Conservation (phyloP, 2,329 filamentous ascomycete species). For the Claviceps sp. region DNA sequence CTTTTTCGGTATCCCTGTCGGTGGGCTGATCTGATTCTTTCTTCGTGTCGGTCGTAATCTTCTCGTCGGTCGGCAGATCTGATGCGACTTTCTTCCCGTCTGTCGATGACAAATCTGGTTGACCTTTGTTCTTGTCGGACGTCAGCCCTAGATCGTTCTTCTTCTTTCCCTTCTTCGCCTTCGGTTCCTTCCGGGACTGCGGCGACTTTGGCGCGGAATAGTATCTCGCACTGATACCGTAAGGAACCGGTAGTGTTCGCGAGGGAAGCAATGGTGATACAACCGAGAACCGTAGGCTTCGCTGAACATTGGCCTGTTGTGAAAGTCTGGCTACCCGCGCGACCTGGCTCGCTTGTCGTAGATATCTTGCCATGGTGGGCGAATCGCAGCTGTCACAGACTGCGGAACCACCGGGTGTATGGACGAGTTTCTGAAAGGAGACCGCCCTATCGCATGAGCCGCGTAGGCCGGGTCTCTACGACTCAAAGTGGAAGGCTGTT, state of each 20-base stretch:
- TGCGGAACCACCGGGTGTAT: constrained; percentile 22
- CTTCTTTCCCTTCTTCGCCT: constrained; percentile 14
- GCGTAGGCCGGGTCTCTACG: constrained; percentile 11
- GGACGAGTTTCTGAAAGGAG: constrained; percentile 9
- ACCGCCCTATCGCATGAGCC: constrained; percentile 21
- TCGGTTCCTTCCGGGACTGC: constrained; percentile 23
- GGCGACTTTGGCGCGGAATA: constrained; percentile 25
- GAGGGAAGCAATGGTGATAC: constrained; percentile 20
- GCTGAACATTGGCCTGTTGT: constrained; percentile 36
- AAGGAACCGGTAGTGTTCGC: constrained; percentile 22
- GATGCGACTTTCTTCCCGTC: too few relatives aligned
- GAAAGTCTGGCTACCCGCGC: constrained; percentile 47
- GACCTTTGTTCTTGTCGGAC: constrained; percentile 5
- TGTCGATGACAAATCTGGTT: too few relatives aligned
- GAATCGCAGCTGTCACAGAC: constrained; percentile 16
- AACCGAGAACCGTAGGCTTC: constrained; percentile 24
- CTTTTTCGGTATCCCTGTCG: too few relatives aligned
- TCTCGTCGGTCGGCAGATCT: too few relatives aligned
- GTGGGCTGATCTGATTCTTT: too few relatives aligned
- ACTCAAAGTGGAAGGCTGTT: constrained; percentile 2
- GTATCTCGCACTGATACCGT: constrained; percentile 20
- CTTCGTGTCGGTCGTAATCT: too few relatives aligned
- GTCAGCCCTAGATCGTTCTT: constrained; percentile 11
- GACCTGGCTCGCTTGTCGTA: constrained; percentile 53
- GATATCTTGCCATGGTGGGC: constrained; percentile 47